Percentiles rank a stretch among this genome's conserved stretches.
Conservation (phyloP, 306 rosid species). For the Morella rubra region DNA sequence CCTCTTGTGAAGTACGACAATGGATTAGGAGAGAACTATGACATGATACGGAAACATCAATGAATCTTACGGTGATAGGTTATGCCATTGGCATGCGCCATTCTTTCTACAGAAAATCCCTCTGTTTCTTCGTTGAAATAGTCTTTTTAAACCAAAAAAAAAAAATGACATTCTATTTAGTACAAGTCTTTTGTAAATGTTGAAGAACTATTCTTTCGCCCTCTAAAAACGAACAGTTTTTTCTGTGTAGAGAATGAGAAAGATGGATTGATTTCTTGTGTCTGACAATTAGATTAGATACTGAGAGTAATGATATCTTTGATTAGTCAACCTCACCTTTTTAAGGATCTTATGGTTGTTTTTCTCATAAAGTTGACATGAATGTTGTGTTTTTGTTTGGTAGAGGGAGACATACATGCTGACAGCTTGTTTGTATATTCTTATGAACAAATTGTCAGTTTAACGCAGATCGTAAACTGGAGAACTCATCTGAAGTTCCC, state of each 20-base stretch:
- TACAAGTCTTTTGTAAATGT: not conserved
- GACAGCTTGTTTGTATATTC: not conserved
- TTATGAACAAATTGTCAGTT: constrained; percentile 24
- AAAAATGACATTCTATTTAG: no score
- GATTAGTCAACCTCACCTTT: not conserved
- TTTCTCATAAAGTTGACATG: not conserved
- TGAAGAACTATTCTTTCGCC: not conserved
- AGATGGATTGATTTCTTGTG: not conserved
- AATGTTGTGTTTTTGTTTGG: not conserved
- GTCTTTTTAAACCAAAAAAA: no score
- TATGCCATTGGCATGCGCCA: not conserved
- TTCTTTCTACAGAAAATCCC: not conserved
- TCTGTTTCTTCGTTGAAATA: not conserved
- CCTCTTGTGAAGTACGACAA: not conserved
- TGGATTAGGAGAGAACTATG: not conserved
- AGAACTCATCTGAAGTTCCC: constrained; percentile 79
- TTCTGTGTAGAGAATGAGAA: no score
- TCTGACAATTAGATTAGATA: not conserved
- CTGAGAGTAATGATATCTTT: not conserved
- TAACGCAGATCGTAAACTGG: constrained; percentile 81
- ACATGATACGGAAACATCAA: not conserved
- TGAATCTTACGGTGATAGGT: no score
- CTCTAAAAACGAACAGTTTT: not conserved
- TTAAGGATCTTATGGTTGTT: not conserved
- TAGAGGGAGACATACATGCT: not conserved